Base-by-base conservation (phyloP, 2,329 filamentous ascomycete species). In the Monosporascus sp. region DNA sequence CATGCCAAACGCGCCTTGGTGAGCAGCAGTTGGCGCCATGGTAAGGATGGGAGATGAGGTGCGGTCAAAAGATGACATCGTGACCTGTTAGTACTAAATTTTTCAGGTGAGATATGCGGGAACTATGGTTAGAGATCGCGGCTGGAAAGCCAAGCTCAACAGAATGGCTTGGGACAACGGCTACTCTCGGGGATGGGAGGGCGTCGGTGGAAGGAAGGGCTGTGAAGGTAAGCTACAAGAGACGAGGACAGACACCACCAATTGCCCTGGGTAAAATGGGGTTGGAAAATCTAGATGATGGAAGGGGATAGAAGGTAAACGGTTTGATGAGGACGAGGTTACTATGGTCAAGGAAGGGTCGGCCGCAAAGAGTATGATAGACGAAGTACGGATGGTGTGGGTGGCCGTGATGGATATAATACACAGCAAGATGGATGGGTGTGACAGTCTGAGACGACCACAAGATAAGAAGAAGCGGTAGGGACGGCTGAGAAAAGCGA, bases 11-110 rank as follows among this genome's bases (percentile, higher is more conserved):
- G 69, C 65, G 54, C 66, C 63, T 56, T 74, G 73, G 60, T 75
- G 73, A 57, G 70, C 67, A 52, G 70, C 65, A 65, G 73, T 74
- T 52, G 73, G 70, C 50, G 70, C 70, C 68, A 77, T 75, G 67
- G 72, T 73, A 54, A 69, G 62, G 52, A 70, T 66, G 54, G 67
- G 67, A 51, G 67, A 70, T 49, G 69, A 70, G 51, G 69, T 69
- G 58, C 67, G 65, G 59, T 66, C 63, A 59, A 71, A 72, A 46
- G 68, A 65, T 60, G 68, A 65, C 69, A 71, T 72, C 59, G 52
- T 68, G 61, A 62, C 61, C 58, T 60, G 61, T 65, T 63, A 62
- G 58, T 57, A 54, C 60, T 67, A 67, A 48, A 64, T 62, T 46
- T 0, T 54, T 62, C 54, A 65, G 58, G 60, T 66, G 53, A 63